Evolutionary conservation across 2,329 filamentous ascomycete species (phyloP).

Genomic region (Paracamarosporium sp.): DNA sequence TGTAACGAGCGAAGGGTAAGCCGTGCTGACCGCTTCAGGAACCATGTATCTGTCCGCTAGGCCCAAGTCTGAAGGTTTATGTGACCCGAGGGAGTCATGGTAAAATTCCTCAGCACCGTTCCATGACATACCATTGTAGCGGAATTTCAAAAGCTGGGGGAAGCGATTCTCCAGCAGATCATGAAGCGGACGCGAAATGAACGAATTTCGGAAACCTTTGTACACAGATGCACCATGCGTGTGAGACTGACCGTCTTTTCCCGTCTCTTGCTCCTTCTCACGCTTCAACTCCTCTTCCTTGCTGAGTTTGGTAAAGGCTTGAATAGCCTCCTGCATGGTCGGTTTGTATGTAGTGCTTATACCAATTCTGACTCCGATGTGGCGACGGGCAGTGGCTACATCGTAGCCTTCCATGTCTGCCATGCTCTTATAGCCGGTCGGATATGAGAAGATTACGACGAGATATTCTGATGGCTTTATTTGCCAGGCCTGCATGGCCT

Average conservation of each 20-base stretch:
- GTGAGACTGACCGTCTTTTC: constrained; percentile 21
- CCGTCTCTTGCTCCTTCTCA: constrained; percentile 24
- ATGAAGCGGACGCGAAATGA: constrained; percentile 76
- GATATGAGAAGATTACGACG: constrained; percentile 73
- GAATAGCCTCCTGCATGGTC: constrained; percentile 59
- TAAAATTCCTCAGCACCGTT: constrained; percentile 68
- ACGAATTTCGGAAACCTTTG: constrained; percentile 61
- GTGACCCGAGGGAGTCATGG: constrained; percentile 53
- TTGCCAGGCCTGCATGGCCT: constrained; percentile 80
- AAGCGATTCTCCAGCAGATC: constrained; percentile 72
- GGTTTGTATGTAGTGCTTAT: constrained; percentile 78
- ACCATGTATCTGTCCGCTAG: constrained; percentile 50
- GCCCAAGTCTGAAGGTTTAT: constrained; percentile 34
- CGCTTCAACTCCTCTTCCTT: constrained; percentile 38
- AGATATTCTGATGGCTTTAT: constrained; percentile 72
- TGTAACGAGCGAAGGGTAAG: constrained; percentile 55
- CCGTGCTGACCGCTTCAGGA: constrained; percentile 37
- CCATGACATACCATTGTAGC: constrained; percentile 67
- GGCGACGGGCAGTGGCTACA: constrained; percentile 39
- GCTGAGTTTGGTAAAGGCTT: constrained; percentile 56
- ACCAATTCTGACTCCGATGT: constrained; percentile 70
- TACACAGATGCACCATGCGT: constrained; percentile 6
- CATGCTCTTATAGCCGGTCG: constrained; percentile 66
- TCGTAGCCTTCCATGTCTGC: constrained; percentile 59
- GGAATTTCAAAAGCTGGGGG: constrained; percentile 66